Evolutionary conservation across 768 basidiomycete genomes (phyloP), one percentile per base, ranked within the genome.

Genomic region (Rhodotorula kratochvilovae): DNA sequence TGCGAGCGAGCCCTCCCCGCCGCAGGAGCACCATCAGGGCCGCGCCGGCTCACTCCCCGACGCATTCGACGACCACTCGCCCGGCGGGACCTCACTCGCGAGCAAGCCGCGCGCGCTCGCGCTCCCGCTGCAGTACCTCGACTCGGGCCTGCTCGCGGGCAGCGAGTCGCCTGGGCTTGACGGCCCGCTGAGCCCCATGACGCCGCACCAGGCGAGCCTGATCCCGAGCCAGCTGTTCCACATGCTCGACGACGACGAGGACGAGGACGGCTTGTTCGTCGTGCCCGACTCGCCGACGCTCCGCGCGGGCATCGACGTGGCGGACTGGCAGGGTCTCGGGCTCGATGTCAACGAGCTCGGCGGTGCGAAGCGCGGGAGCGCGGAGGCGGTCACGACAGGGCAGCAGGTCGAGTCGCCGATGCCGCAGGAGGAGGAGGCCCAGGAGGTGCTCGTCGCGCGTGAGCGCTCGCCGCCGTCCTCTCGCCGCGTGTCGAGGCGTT

Each of bases 201-300:
- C 77, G 36, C 77, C 77, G 31, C 77, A 78, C 56, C 77, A 78
- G 67, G 48, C 77, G 43, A 73, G 73, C n/a, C 58, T 78, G 33
- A 76, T 78, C 45, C 77, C 77, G 27, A 68, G 68, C 31, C 77
- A 78, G 66, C 75, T 78, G 27, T 78, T 77, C 71, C 56, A 77
- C 57, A 68, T 78, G 71, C 75, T 78, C 63, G 77, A 78, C 63
- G 73, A 76, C 45, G 76, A 78, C 39, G 77, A 77, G n/a, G 76
- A 78, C 55, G 76, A 76, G 43, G 71, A 74, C 33, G 65, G 46
- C 35, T 48, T 42, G 27, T 74, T 69, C 35, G 68, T 67, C 65
- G 73, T 66, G 57, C 59, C 71, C 61, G 71, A 73, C 42, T 70
- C 72, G 65, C 73, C 73, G 46, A 74, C 73, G 11, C 50, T 68